A percentile compares a stretch with the other conserved stretches of the same genome.
Conservation (phyloP, 208 protist genomes). For the Spongospora subterranea region DNA sequence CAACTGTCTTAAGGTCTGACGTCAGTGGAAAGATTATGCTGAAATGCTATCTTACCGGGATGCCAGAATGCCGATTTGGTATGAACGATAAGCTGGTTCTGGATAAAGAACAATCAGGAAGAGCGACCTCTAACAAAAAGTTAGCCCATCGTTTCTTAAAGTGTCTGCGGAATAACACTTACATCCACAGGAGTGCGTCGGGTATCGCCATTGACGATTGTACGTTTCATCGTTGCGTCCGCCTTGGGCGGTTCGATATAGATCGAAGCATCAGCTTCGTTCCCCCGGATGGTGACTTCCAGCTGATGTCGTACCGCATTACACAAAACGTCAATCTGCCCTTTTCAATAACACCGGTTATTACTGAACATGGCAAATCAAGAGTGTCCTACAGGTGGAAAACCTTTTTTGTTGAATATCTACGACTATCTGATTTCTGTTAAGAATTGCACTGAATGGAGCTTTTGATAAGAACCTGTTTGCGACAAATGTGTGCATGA, state of each 20-base stretch:
- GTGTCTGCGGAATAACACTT: background rate
- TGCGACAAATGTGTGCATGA: constrained; percentile 70
- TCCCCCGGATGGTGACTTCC: constrained; percentile 89
- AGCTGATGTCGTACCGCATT: constrained; percentile 92
- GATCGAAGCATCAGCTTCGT: constrained; percentile 77
- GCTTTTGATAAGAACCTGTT: constrained; percentile 69
- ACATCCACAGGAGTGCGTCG: background rate
- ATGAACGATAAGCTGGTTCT: constrained; percentile 71
- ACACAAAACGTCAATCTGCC: constrained; percentile 89
- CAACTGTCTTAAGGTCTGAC: constrained; percentile 87
- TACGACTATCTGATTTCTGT: background rate
- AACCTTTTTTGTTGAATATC: background rate
- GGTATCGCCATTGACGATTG: constrained; percentile 88
- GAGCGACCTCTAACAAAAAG: background rate
- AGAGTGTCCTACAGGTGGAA: constrained; percentile 68
- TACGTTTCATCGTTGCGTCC: constrained; percentile 96
- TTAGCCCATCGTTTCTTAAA: background rate
- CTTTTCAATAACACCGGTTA: constrained; percentile 86
- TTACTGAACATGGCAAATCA: constrained; percentile 89
- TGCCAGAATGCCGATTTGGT: constrained; percentile 96
- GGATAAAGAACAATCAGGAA: constrained; percentile 48
- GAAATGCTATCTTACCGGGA: constrained; percentile 94
- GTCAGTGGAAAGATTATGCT: constrained; percentile 90
- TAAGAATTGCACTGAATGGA: constrained; percentile 57
- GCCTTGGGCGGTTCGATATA: constrained; percentile 91